Evolutionary conservation across 352 stramenopile species (phyloP).

Genomic region (Plasmopara viticola): DNA sequence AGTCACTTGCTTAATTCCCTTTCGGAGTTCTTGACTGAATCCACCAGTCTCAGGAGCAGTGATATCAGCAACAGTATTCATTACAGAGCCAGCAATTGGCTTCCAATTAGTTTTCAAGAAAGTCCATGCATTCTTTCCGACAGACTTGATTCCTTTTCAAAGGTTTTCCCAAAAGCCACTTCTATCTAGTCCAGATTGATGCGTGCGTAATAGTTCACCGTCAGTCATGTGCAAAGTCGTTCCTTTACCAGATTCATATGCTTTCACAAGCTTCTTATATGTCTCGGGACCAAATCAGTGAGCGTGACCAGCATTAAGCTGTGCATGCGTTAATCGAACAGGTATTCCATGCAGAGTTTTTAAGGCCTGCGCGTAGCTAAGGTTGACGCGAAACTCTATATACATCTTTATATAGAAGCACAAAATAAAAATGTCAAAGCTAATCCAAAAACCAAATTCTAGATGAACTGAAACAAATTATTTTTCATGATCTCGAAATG

Average conservation of each 20-base stretch:
- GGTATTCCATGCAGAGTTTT: constrained; percentile 3
- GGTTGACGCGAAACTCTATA: constrained; percentile 2
- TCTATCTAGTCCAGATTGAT: constrained; percentile 2
- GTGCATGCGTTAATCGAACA: constrained; percentile 4
- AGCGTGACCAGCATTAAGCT: constrained; percentile 3
- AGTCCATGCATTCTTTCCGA: constrained; percentile 3
- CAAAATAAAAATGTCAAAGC: constrained; percentile 2
- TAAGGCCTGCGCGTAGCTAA: constrained; percentile 1
- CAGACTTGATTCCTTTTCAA: constrained; percentile 3
- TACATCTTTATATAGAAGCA: constrained; percentile 5
- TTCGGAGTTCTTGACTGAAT: neutral
- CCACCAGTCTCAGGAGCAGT: neutral
- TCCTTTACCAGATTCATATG: constrained; percentile 5
- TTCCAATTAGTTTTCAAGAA: constrained; percentile 9
- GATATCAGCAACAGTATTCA: constrained; percentile 9
- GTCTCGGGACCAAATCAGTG: constrained; percentile 1
- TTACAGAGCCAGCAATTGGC: constrained; percentile 6
- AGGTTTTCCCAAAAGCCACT: constrained; percentile 4
- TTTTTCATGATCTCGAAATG: constrained; percentile 1
- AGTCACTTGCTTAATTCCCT: neutral
- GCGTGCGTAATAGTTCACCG: constrained; percentile 1
- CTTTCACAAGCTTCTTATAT: constrained; percentile 7
- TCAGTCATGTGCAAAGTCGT: constrained; percentile 6
- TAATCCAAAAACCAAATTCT: constrained; percentile 6
- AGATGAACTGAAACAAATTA: constrained; percentile 6